Evolutionary conservation across 495 filamentous ascomycete genomes (phyloP).

Genomic region (Oidiodendron maius): DNA sequence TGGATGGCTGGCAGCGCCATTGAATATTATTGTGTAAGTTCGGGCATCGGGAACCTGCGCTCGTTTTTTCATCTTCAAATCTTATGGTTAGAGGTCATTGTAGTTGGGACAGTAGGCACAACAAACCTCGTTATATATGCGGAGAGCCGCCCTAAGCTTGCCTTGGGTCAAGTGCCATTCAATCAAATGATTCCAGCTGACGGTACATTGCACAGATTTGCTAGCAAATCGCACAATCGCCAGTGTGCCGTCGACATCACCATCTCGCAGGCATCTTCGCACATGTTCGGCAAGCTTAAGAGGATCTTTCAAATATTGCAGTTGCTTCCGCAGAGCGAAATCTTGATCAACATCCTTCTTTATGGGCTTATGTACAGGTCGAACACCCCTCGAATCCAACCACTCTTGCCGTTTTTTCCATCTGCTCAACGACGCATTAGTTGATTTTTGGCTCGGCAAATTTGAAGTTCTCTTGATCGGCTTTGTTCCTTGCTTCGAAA

Average conservation of each 20-base stretch:
- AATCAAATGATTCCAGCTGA: conserved; percentile 85
- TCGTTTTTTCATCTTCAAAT: conserved; percentile 85
- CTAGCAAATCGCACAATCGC: conserved; percentile 61
- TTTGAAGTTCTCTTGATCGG: neutral
- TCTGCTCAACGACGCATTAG: neutral
- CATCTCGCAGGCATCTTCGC: conserved; percentile 35
- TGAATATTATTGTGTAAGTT: conserved; percentile 80
- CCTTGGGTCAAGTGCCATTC: conserved; percentile 58
- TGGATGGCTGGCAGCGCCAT: conserved; percentile 56
- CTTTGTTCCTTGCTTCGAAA: neutral
- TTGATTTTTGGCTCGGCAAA: neutral
- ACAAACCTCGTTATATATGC: conserved; percentile 71
- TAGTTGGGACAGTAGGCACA: neutral
- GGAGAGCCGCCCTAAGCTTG: conserved; percentile 55
- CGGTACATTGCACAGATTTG: conserved; percentile 50
- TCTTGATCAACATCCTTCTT: neutral
- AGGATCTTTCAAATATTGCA: conserved; percentile 20
- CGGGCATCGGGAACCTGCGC: conserved; percentile 63
- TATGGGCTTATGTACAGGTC: conserved; percentile 2
- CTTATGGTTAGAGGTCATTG: neutral
- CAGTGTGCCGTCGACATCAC: conserved; percentile 55
- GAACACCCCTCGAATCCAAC: conserved; percentile 16
- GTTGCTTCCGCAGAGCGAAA: conserved; percentile 7
- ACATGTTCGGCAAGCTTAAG: conserved; percentile 21
- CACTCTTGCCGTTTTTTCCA: conserved; percentile 5